phyloP scores from a whole-genome alignment of 78 protist genomes.

The Dictyostelium brefeldianum region DNA sequence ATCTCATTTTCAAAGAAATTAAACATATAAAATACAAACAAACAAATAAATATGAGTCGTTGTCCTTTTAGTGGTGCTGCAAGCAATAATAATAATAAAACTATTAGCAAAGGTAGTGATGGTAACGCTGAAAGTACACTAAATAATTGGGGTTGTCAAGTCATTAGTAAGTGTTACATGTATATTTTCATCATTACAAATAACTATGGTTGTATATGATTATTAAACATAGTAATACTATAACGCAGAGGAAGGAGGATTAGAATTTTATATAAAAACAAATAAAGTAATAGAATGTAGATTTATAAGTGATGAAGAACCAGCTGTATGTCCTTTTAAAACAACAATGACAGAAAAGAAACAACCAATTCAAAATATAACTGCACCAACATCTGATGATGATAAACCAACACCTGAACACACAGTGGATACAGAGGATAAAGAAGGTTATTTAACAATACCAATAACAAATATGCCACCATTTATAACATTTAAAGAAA shows the following conservation, averaged over 20 bases:
- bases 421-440: background rate
- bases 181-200: too few relatives aligned
- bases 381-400: background rate
- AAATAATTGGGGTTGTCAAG: background rate
- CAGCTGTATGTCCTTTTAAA: background rate
- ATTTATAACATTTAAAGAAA: constrained; percentile 21
- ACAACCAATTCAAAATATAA: background rate
- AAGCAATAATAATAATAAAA: background rate
- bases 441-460: constrained; percentile 6
- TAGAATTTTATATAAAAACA: background rate
- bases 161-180: too few relatives aligned
- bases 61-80: background rate
- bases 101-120: background rate
- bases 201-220: too few relatives aligned
- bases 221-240: background rate
- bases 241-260: background rate
- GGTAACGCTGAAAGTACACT: background rate
- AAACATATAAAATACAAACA: background rate
- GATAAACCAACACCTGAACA: background rate
- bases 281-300: background rate
- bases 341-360: background rate
- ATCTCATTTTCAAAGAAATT: background rate
- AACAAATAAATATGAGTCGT: background rate
- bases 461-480: constrained; percentile 24
- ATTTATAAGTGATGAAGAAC: background rate